A percentile compares a stretch with the other conserved stretches of the same genome.
Conservation (phyloP, 441 rosid genomes). For the Cnidoscolus chayamansa region DNA sequence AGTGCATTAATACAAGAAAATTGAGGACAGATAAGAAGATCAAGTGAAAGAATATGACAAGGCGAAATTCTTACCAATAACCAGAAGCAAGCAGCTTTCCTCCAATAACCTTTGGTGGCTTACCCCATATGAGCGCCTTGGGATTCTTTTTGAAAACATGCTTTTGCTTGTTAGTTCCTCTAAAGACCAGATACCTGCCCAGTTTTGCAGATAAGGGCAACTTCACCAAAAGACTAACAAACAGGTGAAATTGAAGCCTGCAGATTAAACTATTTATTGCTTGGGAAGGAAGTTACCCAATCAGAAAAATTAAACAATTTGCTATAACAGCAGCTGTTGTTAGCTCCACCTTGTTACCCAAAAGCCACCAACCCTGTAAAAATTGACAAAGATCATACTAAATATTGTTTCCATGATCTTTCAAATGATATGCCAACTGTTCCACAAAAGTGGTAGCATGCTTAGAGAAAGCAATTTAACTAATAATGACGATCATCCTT, state of each 20-base stretch:
- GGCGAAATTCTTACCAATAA: conserved; percentile 54
- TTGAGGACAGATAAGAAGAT: neutral
- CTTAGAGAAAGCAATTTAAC: neutral
- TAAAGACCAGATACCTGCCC: conserved; percentile 68
- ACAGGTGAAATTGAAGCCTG: conserved; percentile 9
- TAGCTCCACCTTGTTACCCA: conserved; percentile 65
- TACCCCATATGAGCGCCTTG: conserved; percentile 76
- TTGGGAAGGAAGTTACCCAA: conserved; percentile 51
- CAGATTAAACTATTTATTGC: conserved; percentile 1
- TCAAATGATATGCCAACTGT: neutral
- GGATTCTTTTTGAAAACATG: conserved; percentile 85
- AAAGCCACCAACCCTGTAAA: conserved; percentile 91
- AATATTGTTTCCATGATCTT: conserved; percentile 5
- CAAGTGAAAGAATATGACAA: neutral
- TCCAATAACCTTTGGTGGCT: conserved; percentile 70
- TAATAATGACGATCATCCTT: neutral
- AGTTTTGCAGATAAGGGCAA: conserved; percentile 9
- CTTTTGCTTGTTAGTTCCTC: conserved; percentile 91
- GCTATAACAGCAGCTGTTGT: conserved; percentile 52
- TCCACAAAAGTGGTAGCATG: neutral
- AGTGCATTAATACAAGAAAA: neutral
- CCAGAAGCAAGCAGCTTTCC: conserved; percentile 94
- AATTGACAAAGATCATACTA: conserved; percentile 2
- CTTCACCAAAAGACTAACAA: neutral
- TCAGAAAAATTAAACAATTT: conserved; percentile 58